Conservation (phyloP, 306 rosid genomes). For the Quercus aquifolioides region DNA sequence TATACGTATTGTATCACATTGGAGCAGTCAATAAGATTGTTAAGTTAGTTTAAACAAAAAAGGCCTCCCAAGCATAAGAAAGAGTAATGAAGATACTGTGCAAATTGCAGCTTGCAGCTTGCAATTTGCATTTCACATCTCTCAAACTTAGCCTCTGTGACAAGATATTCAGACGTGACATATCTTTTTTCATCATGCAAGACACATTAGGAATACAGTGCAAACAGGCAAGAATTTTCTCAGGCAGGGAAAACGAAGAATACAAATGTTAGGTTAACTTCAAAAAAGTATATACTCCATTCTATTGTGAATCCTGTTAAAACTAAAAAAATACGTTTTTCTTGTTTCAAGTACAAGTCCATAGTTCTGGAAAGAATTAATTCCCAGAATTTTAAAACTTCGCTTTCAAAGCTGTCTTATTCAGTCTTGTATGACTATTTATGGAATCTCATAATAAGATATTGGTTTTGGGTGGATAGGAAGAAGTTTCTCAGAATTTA, state of each 20-base stretch:
- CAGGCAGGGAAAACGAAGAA: not conserved
- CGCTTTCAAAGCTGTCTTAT: not conserved
- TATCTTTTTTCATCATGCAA: not conserved
- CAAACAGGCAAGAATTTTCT: not conserved
- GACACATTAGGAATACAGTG: not conserved
- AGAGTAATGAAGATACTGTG: not conserved
- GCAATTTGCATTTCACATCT: not conserved
- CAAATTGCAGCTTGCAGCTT: not conserved
- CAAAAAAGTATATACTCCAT: not conserved
- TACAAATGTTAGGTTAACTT: not conserved
- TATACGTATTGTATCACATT: not conserved
- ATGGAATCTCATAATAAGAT: not conserved
- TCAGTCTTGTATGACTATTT: not conserved
- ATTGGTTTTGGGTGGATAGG: too few species aligned
- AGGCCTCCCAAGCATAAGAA: not conserved
- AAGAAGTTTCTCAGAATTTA: too few species aligned
- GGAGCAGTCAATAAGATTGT: not conserved
- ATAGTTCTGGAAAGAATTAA: not conserved
- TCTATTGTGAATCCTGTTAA: not conserved
- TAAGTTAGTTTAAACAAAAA: not conserved
- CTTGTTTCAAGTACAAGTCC: conserved; percentile 5
- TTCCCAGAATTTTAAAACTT: not conserved
- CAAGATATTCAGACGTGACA: conserved; percentile 5
- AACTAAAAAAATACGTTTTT: not conserved
- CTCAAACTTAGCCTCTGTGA: not conserved